phyloP scores from a whole-genome alignment of 306 rosid species.

The Carpinus fangiana region DNA sequence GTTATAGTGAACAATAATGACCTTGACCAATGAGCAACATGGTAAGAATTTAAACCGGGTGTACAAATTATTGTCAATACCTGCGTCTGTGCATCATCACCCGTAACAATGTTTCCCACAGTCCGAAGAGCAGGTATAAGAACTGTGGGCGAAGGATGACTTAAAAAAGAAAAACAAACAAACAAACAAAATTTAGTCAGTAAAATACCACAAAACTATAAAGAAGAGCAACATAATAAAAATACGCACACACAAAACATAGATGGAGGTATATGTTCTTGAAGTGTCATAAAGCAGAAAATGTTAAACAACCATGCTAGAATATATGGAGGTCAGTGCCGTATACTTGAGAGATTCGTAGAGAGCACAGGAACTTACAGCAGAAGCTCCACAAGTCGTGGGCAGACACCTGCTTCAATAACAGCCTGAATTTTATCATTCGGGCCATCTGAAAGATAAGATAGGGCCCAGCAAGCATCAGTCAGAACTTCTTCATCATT shows the following conservation, averaged over 20 bases:
- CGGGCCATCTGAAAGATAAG: conserved; percentile 63
- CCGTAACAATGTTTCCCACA: conserved; percentile 62
- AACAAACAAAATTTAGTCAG: conserved; percentile 23
- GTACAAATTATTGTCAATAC: conserved; percentile 29
- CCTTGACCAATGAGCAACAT: background rate
- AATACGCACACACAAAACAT: background rate
- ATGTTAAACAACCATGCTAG: background rate
- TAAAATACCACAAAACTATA: background rate
- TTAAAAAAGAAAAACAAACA: conserved; percentile 13
- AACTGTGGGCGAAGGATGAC: conserved; percentile 60
- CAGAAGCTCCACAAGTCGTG: conserved; percentile 57
- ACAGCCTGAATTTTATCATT: conserved; percentile 61
- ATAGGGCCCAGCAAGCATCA: conserved; percentile 71
- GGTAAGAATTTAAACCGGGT: background rate
- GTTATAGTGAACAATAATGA: background rate
- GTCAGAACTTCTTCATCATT: conserved; percentile 63
- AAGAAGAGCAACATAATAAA: background rate
- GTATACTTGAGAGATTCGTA: background rate
- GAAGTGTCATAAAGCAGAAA: background rate
- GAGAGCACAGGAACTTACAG: conserved; percentile 38
- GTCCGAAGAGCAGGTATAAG: conserved; percentile 67
- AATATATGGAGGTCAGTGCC: background rate
- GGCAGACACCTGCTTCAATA: conserved; percentile 62
- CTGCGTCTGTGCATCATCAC: conserved; percentile 71
- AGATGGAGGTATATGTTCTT: background rate